A percentile compares a stretch with the other conserved stretches of the same genome.
Evolutionary conservation across 2,329 filamentous ascomycete species (phyloP).

Genomic region (Ceratocystis eucalypticola): DNA sequence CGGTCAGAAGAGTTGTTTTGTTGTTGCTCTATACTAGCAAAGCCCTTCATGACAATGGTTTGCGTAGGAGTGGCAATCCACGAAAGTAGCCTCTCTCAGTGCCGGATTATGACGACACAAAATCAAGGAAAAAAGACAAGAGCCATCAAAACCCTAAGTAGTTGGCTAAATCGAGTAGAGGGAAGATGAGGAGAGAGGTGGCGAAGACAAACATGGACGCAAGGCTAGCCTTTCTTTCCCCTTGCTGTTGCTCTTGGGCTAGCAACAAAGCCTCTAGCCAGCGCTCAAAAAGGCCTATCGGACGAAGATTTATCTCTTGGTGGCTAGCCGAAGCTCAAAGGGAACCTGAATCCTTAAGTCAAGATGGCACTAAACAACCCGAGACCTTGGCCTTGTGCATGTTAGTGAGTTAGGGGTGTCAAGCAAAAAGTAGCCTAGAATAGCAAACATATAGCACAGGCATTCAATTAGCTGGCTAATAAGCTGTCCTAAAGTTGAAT

Average conservation of each 20-base stretch:
- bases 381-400: background rate
- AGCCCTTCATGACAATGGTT: background rate
- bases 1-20: background rate
- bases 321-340: background rate
- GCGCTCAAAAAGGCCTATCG: background rate
- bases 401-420: background rate
- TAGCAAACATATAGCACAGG: background rate
- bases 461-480: background rate
- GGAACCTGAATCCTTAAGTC: background rate
- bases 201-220: background rate
- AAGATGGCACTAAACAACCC: conserved; percentile 1
- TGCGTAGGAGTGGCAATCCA: background rate
- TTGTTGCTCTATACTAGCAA: background rate
- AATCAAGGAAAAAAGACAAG: background rate
- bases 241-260: background rate
- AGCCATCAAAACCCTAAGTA: background rate
- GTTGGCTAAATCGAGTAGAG: background rate
- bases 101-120: background rate
- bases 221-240: background rate
- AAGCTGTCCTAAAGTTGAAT: background rate
- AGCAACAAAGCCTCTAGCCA: background rate
- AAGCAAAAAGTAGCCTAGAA: background rate
- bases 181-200: background rate
- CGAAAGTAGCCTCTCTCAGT: background rate
- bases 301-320: background rate